phyloP scores from a whole-genome alignment of 78 protist genomes.

The Blattamonas nauphoetae region DNA sequence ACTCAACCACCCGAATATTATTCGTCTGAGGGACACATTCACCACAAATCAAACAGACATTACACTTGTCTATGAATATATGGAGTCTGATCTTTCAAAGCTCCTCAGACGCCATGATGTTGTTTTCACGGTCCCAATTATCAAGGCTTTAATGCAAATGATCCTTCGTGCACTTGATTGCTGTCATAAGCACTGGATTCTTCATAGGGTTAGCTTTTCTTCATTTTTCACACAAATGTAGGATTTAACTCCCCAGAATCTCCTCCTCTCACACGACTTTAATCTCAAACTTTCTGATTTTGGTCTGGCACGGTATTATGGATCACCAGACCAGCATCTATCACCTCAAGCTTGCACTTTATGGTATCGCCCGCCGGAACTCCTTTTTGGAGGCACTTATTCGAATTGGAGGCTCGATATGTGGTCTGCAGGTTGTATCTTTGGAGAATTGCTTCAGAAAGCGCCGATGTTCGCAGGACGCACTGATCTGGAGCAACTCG shows the following conservation, averaged over 20 bases:
- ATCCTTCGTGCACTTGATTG: background rate
- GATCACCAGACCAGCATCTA: background rate
- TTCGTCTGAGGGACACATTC: background rate
- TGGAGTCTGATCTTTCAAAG: conserved; percentile 12
- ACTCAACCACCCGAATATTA: background rate
- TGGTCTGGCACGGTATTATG: conserved; percentile 26
- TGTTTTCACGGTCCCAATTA: background rate
- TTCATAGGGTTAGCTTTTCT: conserved; percentile 20
- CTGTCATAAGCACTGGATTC: background rate
- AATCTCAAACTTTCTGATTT: conserved; percentile 27
- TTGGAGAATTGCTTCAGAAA: background rate
- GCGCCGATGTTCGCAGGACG: background rate
- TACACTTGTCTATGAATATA: background rate
- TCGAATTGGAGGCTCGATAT: conserved; percentile 21
- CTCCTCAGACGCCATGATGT: background rate
- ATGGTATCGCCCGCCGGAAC: conserved; percentile 35
- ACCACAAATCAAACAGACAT: background rate
- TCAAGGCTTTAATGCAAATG: conserved; percentile 16
- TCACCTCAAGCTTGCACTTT: conserved; percentile 8
- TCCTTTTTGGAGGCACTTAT: conserved; percentile 10
- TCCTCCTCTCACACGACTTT: background rate
- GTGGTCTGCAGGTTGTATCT: conserved; percentile 13
- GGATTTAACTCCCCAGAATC: conserved; percentile 35
- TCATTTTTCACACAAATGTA: background rate
- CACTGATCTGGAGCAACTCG: background rate